Percentiles rank a stretch among this genome's conserved stretches.
phyloP scores from a whole-genome alignment of 208 protist species.

The Trypanosoma platydactyli region DNA sequence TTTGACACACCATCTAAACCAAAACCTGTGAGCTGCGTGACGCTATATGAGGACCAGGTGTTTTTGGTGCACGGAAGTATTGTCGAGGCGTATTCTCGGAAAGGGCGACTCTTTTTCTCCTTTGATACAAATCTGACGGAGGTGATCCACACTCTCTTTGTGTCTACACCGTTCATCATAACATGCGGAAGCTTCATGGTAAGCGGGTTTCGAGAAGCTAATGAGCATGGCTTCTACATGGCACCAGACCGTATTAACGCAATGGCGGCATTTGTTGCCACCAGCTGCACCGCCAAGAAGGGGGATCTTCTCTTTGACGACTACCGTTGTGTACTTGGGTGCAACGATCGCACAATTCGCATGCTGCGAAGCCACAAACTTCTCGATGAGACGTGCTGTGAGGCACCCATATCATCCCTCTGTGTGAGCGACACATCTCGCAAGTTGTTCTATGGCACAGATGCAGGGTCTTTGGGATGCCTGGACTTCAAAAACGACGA shows the following conservation, averaged over 20 bases:
- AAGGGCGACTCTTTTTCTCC: slow-evolving; percentile 82
- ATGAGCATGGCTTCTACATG: slow-evolving; percentile 87
- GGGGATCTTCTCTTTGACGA: slow-evolving; percentile 37
- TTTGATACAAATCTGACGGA: slow-evolving; percentile 88
- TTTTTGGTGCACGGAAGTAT: slow-evolving; percentile 76
- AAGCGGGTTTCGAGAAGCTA: slow-evolving; percentile 70
- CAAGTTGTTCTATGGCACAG: slow-evolving; percentile 77
- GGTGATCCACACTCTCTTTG: slow-evolving; percentile 53
- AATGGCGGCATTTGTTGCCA: slow-evolving; percentile 45
- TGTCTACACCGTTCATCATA: slow-evolving; percentile 84
- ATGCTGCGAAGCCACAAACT: slow-evolving; percentile 58
- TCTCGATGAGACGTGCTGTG: slow-evolving; percentile 62
- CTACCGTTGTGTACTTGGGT: slow-evolving; percentile 74
- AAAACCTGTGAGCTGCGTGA: slow-evolving; percentile 53
- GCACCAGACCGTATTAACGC: slow-evolving; percentile 82
- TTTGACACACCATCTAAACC: slow-evolving; percentile 48
- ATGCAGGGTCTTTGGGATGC: slow-evolving; percentile 70
- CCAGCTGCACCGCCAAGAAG: slow-evolving; percentile 6
- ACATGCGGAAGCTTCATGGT: slow-evolving; percentile 83
- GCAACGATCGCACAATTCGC: slow-evolving; percentile 81
- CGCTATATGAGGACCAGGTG: slow-evolving; percentile 75
- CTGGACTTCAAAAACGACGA: slow-evolving; percentile 32
- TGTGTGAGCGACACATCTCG: slow-evolving; percentile 29
- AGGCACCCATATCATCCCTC: slow-evolving; percentile 70
- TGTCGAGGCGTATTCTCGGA: slow-evolving; percentile 79